Percentiles rank a stretch among this genome's conserved stretches.
Conservation (phyloP, 2,329 filamentous ascomycete species). For the Pseudogymnoascus sp. region DNA sequence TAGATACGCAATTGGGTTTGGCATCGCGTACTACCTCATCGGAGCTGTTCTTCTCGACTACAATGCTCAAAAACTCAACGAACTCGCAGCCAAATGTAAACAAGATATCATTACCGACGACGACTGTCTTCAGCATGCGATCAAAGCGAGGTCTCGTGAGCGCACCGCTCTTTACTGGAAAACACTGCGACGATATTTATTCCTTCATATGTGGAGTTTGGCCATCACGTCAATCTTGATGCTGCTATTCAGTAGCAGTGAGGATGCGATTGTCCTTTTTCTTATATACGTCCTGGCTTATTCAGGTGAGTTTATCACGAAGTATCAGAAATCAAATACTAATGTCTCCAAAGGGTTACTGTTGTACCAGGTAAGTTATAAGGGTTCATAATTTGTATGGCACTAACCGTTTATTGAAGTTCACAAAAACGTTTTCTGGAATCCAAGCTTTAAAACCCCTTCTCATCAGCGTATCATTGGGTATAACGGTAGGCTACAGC, state of each 20-base stretch:
- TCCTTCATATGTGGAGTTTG: constrained; percentile 33
- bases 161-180: constrained; percentile 21
- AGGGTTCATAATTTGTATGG: too few relatives aligned
- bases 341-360: constrained; percentile 28
- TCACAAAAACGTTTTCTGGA: constrained; percentile 46
- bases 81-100: constrained; percentile 32
- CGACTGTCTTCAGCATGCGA: constrained; percentile 32
- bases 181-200: constrained; percentile 37
- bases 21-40: constrained; percentile 35
- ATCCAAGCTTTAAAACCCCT: constrained; percentile 42
- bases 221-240: constrained; percentile 36
- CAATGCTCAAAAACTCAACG: constrained; percentile 33
- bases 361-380: constrained; percentile 35
- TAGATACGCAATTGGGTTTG: constrained; percentile 38
- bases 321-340: too few relatives aligned
- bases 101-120: constrained; percentile 39
- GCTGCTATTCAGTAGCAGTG: constrained; percentile 42
- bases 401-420: constrained; percentile 17
- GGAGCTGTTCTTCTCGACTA: constrained; percentile 34
- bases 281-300: constrained; percentile 27
- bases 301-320: constrained; percentile 30
- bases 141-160: constrained; percentile 39
- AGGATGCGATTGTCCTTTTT: constrained; percentile 41
- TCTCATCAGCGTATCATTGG: constrained; percentile 37
- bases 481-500: constrained; percentile 39